Conservation (phyloP, 139 green algal species). For the Auxenochlorella pyrenoidosa region DNA sequence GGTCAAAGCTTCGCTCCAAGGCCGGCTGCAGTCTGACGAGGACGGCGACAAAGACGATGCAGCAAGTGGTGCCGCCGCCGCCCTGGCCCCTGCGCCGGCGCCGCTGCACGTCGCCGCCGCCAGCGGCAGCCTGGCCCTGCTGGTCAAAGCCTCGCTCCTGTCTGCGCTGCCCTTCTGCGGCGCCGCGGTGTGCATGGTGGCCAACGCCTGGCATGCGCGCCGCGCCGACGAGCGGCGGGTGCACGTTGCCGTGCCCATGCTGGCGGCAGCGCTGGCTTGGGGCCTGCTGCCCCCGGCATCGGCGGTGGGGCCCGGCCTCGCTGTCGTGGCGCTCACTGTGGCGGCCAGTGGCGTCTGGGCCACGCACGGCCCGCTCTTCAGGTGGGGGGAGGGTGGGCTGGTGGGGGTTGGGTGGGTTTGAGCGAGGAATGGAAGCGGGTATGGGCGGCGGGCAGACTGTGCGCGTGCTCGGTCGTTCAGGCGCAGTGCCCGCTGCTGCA, state of each 20-base stretch:
- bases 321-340: constrained; percentile 13
- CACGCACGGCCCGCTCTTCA: constrained; percentile 41
- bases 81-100: neutral
- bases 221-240: constrained; percentile 18
- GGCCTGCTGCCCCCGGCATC: neutral
- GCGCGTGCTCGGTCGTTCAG: too few relatives aligned
- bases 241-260: constrained; percentile 37
- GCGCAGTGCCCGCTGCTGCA: too few relatives aligned
- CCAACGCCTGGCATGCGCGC: constrained; percentile 24
- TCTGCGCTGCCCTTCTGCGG: constrained; percentile 36
- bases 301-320: neutral
- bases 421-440: neutral
- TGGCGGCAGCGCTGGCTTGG: constrained; percentile 3
- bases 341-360: constrained; percentile 39
- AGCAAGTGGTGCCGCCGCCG: neutral
- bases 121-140: neutral
- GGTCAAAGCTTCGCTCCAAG: neutral
- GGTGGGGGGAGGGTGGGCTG: too few relatives aligned
- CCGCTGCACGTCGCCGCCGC: neutral
- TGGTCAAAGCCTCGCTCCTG: neutral
- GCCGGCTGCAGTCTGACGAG: neutral
- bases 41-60: neutral
- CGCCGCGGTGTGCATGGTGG: constrained; percentile 39
- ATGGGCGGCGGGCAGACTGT: too few relatives aligned
- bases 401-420: neutral